Evolutionary conservation across 345 rosid genomes (phyloP).

Genomic region (Populus nigra): DNA sequence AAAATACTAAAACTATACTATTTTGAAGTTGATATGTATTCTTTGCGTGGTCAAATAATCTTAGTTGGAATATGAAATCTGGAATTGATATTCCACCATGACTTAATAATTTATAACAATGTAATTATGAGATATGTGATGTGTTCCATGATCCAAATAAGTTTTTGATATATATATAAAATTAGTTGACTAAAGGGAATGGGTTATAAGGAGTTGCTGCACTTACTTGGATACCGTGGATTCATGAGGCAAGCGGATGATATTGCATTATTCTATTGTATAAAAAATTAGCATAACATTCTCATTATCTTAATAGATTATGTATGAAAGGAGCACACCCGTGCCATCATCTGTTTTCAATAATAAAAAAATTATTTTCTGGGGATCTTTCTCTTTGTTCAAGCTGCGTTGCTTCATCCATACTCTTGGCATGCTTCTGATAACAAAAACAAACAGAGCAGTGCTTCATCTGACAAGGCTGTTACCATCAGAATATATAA

Average conservation of each 20-base stretch:
- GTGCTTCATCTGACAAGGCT: not conserved
- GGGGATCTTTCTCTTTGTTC: not conserved
- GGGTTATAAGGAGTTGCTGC: not conserved
- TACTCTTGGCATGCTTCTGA: conserved; percentile 34
- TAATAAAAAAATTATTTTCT: not conserved
- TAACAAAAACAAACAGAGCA: not conserved
- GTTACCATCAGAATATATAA: not conserved
- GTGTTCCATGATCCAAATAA: no score
- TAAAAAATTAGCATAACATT: not conserved
- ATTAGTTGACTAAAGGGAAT: no score
- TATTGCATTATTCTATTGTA: not conserved
- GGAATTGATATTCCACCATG: no score
- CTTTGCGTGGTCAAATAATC: no score
- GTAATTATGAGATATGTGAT: no score
- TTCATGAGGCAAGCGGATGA: not conserved
- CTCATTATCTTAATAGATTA: not conserved
- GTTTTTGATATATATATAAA: no score
- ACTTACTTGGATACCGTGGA: not conserved
- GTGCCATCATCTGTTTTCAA: not conserved
- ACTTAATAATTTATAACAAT: no score
- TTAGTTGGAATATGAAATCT: no score
- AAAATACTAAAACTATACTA: no score
- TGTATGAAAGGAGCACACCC: not conserved
- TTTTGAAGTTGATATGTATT: no score
- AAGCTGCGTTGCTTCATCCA: conserved; percentile 26